phyloP scores from a whole-genome alignment of 352 stramenopile genomes.

The Pythium aphanidermatum region DNA sequence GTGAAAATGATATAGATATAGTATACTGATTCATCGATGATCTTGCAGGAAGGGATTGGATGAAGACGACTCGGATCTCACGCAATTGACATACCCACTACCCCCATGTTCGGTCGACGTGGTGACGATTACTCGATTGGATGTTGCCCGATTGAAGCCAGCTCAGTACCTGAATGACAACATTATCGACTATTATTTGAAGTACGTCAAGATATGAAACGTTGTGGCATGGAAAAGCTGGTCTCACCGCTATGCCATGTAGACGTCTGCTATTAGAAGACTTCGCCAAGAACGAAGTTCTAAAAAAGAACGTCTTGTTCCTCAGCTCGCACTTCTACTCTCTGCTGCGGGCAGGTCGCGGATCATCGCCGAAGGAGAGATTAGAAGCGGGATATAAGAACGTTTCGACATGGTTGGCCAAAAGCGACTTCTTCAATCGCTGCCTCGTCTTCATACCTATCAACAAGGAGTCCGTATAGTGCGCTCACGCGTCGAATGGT shows the following conservation, averaged over 20 bases:
- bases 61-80: slow-evolving; percentile 11
- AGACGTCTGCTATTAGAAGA: slow-evolving; percentile 57
- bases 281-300: slow-evolving; percentile 26
- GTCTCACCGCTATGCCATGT: too few species aligned
- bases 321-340: slow-evolving; percentile 81
- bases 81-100: slow-evolving; percentile 54
- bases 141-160: slow-evolving; percentile 53
- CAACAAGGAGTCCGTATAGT: slow-evolving; percentile 78
- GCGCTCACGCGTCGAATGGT: too few species aligned
- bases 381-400: slow-evolving; percentile 69
- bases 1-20: too few species aligned
- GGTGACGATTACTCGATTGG: slow-evolving; percentile 61
- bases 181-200: slow-evolving; percentile 91
- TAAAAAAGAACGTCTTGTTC: slow-evolving; percentile 73
- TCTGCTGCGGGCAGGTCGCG: slow-evolving; percentile 41
- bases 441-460: slow-evolving; percentile 84
- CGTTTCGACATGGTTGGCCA: slow-evolving; percentile 65
- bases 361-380: slow-evolving; percentile 20
- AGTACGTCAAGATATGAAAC: too few species aligned
- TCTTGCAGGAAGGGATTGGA: slow-evolving; percentile 3
- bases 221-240: too few species aligned
- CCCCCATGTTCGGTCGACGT: slow-evolving; percentile 67
- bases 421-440: slow-evolving; percentile 61
- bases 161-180: slow-evolving; percentile 90
- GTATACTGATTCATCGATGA: too few species aligned